Evolutionary conservation across 495 filamentous ascomycete species (phyloP), one percentile per base, ranked within the genome.

Genomic region (Apodospora peruviana): DNA sequence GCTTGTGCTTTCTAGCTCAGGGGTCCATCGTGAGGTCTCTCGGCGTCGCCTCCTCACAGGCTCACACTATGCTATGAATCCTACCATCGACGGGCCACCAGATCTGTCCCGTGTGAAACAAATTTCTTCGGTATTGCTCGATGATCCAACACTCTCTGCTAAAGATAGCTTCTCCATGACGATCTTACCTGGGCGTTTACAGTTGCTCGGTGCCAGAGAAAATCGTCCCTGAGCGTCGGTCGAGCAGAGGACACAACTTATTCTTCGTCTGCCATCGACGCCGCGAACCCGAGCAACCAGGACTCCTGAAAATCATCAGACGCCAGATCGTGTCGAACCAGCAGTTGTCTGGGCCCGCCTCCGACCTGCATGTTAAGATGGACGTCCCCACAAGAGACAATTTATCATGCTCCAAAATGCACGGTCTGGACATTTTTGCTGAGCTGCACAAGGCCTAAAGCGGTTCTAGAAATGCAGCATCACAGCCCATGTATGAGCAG

Each of bases 401-500:
- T 46, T 50, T 51, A 52, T 56, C 50, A 53, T 50, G 50, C 42
- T 24, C 18, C 18, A 41, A 50, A 34, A 50, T 44, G 29, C 53
- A 57, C 47, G 51, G 58, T 61, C 46, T 43, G 50, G 47, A 48
- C 53, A 40, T 47, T 34, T 45, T 51, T 57, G 45, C 44, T 40
- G 38, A 41, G 54, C 53, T 65, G 62, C 62, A 65, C 51, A 45
- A 21, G 43, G 62, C 62, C 52, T 20, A 48, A 65, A 60, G 50
- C 50, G 56, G 59, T 22, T 25, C 45, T 29, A 35, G 25, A 24
- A 45, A 46, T 62, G 62, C 62, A 58, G 49, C 47, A n/a, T n/a
- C n/a, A n/a, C n/a, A n/a, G n/a, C 55, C 42, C 40, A 38, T 50
- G 44, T 44, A 56, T 43, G 48, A 5, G 9, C 10, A 44, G 48